Evolutionary conservation across 306 rosid genomes (phyloP), one percentile per base, ranked within the genome.

Genomic region (Arachis hypogaea): DNA sequence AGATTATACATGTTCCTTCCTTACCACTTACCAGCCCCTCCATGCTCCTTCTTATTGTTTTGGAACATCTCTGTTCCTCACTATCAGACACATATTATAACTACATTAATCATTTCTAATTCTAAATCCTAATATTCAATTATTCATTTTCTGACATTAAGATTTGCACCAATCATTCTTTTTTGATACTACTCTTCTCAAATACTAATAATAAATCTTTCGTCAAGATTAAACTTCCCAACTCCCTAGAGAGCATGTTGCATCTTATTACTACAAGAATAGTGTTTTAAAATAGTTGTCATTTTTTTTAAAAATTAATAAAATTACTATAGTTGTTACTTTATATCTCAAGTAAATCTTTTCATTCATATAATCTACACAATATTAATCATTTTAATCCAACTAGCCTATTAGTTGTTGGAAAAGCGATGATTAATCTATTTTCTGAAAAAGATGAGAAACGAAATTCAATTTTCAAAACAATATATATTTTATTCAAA

Each of bases 1-100:
- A 61, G 71, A 62, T 43, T 38, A 56, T n/a, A 68, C 40, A 22
- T 22, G 28, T 22, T 22, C 28, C 28, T 22, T 22, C 28, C 28
- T 22, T 22, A 22, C 28, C 64, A 41, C 18, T n/a, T 40, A 28
- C 30, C 68, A 16, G 50, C 18, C 55, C 44, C 74, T 49, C 81
- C 87, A 77, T 82, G 50, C 81, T 49, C 28, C 8, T 74, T 58
- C 9, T 73, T 62, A 55, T 54, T 78, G 41, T 50, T 36, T 68
- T 81, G 59, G 59, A 11, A 50, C 49, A 5, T 22, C 28, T 55
- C 46, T 46, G 56, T 80, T 77, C 70, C 80, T 74, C 70, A 5
- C 76, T 61, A 60, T 56, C 60, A 11, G 62, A 86, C 81, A 76
- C 30, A 3, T 41, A 41, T 29, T 22, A 22, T 22, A 22, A 1